Base-by-base conservation (phyloP, 2,329 filamentous ascomycete species). In the Penicillium sp. region DNA sequence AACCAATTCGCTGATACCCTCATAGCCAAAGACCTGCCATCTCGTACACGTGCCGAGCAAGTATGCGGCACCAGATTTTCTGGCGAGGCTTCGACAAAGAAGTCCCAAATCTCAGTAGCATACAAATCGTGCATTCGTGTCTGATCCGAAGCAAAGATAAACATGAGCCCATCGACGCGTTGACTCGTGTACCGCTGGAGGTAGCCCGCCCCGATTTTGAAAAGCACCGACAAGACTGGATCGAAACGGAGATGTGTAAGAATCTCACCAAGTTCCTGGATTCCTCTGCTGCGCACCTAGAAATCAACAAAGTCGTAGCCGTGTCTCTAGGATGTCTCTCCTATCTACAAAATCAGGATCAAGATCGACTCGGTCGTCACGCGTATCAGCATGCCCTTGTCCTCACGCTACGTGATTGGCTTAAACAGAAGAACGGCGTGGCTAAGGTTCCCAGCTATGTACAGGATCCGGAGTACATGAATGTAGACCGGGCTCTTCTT, bases 301-400 rank as follows among this genome's bases (percentile, higher is more conserved):
- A 52, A 0, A 65, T 71, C 43, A 53, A 31, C 14, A 71, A 68
- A 31, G 62, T 72, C 8, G 59, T 72, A 7, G 65, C 60, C 7
- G 59, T 71, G 16, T 65, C 63, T 0, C 60, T 71, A 19, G 68
- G 65, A 2, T 57, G 58, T 2, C 35, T 70, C 6, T 61, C 54
- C 1, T 37, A 31, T 10, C n/a, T 54, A 11, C 19, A 52, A 4
- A 33, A 53, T 31, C 55, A 33, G 27, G 27, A 16, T 3, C 31
- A 24, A 16, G 47, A 24, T 21, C 4, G 21, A 9, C 11, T 49
- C 6, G 53, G 50, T 7, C 59, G 66, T 2, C 61, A 39, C 4
- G 42, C 37, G 4, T 52, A 54, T 26, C 59, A 63, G 37, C 61
- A 65, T 51, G 59, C 52, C 7, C 29, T 65, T 7, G 31, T 63